Percentiles rank a stretch among this genome's conserved stretches.
Conservation (phyloP, 1,284 basidiomycete genomes). For the Naganishia sp. region DNA sequence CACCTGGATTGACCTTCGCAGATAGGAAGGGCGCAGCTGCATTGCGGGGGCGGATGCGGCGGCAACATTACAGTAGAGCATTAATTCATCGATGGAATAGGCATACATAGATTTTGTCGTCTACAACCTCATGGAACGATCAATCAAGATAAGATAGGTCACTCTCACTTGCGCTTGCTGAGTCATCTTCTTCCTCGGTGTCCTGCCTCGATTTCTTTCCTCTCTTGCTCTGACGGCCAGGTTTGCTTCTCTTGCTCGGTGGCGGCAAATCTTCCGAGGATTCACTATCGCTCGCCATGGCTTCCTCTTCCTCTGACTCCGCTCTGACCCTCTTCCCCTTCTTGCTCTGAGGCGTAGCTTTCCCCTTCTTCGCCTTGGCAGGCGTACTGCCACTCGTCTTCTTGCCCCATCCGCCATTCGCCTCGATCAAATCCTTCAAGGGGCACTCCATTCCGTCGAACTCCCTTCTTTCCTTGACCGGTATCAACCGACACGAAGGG, state of each 20-base stretch:
- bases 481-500: conserved; percentile 29
- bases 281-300: conserved; percentile 10
- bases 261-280: not conserved
- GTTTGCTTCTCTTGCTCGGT: conserved; percentile 13
- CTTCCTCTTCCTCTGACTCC: conserved; percentile 16
- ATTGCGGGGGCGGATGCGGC: no score
- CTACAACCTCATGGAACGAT: no score
- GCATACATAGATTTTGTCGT: no score
- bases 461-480: conserved; percentile 28
- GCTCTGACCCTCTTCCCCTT: conserved; percentile 5
- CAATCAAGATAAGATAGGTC: conserved; percentile 19
- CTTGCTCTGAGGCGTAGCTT: not conserved
- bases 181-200: conserved; percentile 6
- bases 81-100: no score
- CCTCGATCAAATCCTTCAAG: conserved; percentile 28
- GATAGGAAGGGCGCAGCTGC: no score
- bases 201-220: not conserved
- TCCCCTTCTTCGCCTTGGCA: conserved; percentile 4
- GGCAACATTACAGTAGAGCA: no score
- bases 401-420: conserved; percentile 19
- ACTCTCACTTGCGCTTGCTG: conserved; percentile 14
- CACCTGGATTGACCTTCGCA: no score
- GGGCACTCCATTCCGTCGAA: conserved; percentile 32
- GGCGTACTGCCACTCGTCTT: conserved; percentile 1
- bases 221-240: not conserved